Base-by-base conservation (phyloP, 306 rosid genomes). In the Malus sylvestris region DNA sequence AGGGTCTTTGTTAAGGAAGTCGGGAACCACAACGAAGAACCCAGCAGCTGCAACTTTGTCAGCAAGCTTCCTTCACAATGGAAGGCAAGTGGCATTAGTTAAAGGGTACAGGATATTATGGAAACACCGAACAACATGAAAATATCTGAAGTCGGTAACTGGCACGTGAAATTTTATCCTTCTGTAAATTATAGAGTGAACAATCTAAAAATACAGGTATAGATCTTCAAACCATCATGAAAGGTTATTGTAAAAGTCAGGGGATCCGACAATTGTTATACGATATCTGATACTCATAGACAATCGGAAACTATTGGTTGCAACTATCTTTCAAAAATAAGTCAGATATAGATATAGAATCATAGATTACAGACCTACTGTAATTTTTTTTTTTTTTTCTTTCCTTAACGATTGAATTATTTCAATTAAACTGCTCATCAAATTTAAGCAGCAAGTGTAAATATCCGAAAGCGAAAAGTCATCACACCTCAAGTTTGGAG, bases 31-130 rank as follows among this genome's bases (percentile, higher is more conserved):
- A 51, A 87, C 96, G 77, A 83, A 86, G 85, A 86, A 93, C 58
- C 98, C 96, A 71, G 87, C 86, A 67, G 90, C 89, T 53, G 93
- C 92, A 82, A 86, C 74, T 81, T 91, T 90, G 84, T 91, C 93
- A 9, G 96, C 98, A 27, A 93, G 86, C 79, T 89, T 89, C 92
- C 98, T 91, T 72, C 71, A 78, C 4, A 78, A 55, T 25, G 70
- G 35, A 76, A 80, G 74, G 70, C 64, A 71, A 8, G 18, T n/a
- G 49, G 68, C 55, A 55, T 77, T 76, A 79, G 33, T 7, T 57
- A 42, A 38, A n/a, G 44, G 23, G 45, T 15, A 64, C 29, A 72
- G 22, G 55, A 15, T 18, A 65, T 23, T 52, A 23, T 35, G 62
- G 30, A 15, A 19, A 35, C 33, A 65, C 4, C 1, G n/a, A 55